These are phyloP conservation scores for Nemania sp. DNA, from an alignment of 2,329 filamentous ascomycete genomes.

Conservation along the genomic window DNA sequence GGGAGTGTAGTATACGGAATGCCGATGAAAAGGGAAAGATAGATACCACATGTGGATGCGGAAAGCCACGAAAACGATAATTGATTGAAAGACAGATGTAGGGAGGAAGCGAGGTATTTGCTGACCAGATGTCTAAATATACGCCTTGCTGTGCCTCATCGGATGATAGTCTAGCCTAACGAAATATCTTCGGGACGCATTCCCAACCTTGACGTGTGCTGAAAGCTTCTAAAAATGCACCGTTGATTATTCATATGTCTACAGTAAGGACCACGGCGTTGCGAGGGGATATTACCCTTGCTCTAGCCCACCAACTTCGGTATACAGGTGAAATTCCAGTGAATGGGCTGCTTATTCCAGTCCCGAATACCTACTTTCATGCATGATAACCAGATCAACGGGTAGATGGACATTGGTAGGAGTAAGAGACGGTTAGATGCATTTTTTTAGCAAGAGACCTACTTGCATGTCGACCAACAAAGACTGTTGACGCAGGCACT, in stretches of 20 bases:
- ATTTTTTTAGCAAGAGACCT: conserved; percentile 2
- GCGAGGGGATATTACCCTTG: not conserved
- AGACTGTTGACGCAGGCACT: conserved; percentile 29
- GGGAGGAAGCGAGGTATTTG: not conserved
- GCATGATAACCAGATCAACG: not conserved
- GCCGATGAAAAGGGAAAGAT: not conserved
- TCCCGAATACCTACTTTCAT: not conserved
- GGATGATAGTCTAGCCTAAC: not conserved
- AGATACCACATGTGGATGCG: conserved; percentile 28
- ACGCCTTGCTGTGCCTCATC: not conserved
- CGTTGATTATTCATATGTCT: not conserved
- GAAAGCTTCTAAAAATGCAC: conserved; percentile 6
- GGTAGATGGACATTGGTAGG: not conserved
- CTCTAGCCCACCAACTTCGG: not conserved
- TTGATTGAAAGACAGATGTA: not conserved
- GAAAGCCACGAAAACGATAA: conserved; percentile 9
- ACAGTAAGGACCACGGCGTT: not conserved
- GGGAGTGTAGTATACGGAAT: conserved; percentile 15
- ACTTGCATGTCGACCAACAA: conserved; percentile 3
- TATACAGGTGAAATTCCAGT: not conserved
- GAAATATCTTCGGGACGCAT: not conserved
- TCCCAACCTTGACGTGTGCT: not conserved
- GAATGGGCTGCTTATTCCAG: not conserved
- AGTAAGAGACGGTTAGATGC: not conserved
- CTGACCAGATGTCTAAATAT: conserved; percentile 1